Conservation (phyloP, 2,329 filamentous ascomycete species). For the Aspergillus jensenii region DNA sequence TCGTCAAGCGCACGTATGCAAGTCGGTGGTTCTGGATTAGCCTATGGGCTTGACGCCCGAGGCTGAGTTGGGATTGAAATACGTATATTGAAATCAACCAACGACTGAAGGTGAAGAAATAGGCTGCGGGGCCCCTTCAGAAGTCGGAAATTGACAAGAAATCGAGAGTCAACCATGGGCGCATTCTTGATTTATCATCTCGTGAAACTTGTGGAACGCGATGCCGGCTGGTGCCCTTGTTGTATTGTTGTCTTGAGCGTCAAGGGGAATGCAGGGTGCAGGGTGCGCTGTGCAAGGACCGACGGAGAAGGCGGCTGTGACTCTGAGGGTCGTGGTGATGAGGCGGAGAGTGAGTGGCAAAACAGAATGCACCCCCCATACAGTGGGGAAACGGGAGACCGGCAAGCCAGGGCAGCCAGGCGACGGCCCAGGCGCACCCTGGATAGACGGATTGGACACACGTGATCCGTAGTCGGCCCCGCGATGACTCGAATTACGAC, state of each 20-base stretch:
- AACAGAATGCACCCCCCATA: constrained; percentile 5
- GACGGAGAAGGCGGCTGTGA: not conserved
- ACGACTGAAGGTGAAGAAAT: constrained; percentile 9
- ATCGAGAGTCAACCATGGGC: constrained; percentile 11
- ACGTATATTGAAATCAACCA: not conserved
- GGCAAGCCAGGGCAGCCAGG: not conserved
- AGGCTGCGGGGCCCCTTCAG: constrained; percentile 7
- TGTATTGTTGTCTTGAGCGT: constrained; percentile 1
- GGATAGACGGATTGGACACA: not conserved
- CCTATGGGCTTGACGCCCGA: constrained; percentile 26
- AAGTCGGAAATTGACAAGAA: constrained; percentile 11
- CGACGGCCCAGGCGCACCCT: not conserved
- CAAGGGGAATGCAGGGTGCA: constrained; percentile 13
- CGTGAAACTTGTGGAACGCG: not conserved
- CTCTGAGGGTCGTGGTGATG: constrained; percentile 9
- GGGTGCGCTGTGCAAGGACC: not conserved
- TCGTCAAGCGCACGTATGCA: constrained; percentile 37
- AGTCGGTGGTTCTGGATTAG: constrained; percentile 26
- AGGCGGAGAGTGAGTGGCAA: constrained; percentile 20
- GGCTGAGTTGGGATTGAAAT: constrained; percentile 17
- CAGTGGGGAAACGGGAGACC: constrained; percentile 7
- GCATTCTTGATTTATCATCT: constrained; percentile 7
- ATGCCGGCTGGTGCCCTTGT: not conserved
- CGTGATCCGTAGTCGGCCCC: not conserved
- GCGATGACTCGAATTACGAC: not conserved